phyloP scores from a whole-genome alignment of 2,329 filamentous ascomycete species.

The Hymenoscyphus occultus region DNA sequence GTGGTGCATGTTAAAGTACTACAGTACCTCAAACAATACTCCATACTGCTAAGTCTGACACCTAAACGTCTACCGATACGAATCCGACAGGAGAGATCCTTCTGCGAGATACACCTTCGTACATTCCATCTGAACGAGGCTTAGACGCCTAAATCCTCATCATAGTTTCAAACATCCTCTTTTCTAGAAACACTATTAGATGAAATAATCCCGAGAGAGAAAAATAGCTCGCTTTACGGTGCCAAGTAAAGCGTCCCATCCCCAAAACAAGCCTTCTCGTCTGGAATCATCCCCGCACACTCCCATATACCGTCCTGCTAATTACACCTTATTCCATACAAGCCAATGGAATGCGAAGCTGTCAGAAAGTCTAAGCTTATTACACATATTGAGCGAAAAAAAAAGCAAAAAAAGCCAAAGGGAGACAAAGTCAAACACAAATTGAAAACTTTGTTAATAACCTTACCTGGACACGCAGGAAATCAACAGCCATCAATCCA shows the following conservation, averaged over 20 bases:
- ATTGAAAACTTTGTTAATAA: slow-evolving; percentile 3
- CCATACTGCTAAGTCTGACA: not conserved
- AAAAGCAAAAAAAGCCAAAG: not conserved
- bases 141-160: not conserved
- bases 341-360: not conserved
- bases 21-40: no score
- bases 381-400: not conserved
- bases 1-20: no score
- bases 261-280: not conserved
- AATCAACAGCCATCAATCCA: not conserved
- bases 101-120: no score
- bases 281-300: not conserved
- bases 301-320: not conserved
- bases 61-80: not conserved
- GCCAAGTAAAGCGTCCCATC: not conserved
- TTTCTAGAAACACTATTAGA: not conserved
- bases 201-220: no score
- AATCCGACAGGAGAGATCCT: not conserved
- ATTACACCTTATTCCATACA: not conserved
- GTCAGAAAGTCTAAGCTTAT: not conserved
- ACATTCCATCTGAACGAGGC: not conserved
- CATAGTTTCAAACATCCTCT: not conserved
- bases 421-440: not conserved
- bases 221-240: not conserved
- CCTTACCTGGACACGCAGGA: not conserved